Percentiles rank a stretch among this genome's conserved stretches.
phyloP scores from a whole-genome alignment of 371 early-diverging fungal genomes.

The Rhizopus delemar region DNA sequence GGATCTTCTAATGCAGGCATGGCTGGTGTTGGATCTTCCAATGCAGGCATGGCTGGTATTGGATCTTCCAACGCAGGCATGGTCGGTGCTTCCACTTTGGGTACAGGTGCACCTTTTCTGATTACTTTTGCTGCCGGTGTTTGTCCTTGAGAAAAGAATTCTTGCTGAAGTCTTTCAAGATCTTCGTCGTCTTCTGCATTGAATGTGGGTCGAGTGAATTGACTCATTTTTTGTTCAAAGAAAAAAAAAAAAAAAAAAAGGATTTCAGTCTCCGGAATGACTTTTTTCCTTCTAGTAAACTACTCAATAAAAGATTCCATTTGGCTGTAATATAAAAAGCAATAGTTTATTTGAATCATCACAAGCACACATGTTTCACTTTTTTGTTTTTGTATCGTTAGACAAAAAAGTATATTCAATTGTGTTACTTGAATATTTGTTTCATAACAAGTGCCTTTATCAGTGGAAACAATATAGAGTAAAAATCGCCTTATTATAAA shows the following conservation, averaged over 20 bases:
- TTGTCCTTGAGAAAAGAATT: conserved; percentile 48
- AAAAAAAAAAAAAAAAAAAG: conserved; percentile 1
- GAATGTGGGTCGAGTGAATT: conserved; percentile 27
- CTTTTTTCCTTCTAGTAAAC: neutral
- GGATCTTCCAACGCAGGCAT: neutral
- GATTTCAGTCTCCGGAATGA: neutral
- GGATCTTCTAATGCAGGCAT: neutral
- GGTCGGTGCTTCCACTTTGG: conserved; percentile 7
- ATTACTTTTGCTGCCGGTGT: conserved; percentile 53
- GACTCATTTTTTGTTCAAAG: conserved; percentile 19
- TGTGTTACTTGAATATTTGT: too few relatives aligned
- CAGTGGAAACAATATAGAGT: too few relatives aligned
- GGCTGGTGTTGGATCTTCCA: neutral
- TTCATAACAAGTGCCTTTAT: too few relatives aligned
- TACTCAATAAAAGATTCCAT: neutral
- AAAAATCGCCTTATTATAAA: too few relatives aligned
- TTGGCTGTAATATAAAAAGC: neutral
- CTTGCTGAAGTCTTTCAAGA: conserved; percentile 58
- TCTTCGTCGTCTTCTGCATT: conserved; percentile 54
- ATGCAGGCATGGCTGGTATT: conserved; percentile 5
- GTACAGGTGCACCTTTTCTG: conserved; percentile 31
- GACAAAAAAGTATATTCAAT: too few relatives aligned
- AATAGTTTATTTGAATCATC: too few relatives aligned
- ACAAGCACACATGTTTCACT: too few relatives aligned
- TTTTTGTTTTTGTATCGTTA: too few relatives aligned